phyloP scores from a whole-genome alignment of 2,329 filamentous ascomycete species.

The Pseudogymnoascus sp. region DNA sequence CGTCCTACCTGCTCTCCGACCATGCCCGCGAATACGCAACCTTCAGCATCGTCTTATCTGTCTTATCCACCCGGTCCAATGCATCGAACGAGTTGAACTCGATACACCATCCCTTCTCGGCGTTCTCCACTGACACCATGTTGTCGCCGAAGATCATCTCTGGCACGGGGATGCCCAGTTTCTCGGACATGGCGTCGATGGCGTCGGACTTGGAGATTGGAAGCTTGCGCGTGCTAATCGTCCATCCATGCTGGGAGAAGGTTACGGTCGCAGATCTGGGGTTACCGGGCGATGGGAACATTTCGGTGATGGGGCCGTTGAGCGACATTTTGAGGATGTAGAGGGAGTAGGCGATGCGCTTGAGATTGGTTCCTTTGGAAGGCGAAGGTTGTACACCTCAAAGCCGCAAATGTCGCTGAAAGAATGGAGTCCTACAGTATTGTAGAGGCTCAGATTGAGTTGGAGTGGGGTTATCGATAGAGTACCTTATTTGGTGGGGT shows the following conservation, averaged over 20 bases:
- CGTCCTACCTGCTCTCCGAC: conserved; percentile 42
- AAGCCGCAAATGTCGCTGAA: neutral
- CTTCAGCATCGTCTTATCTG: conserved; percentile 79
- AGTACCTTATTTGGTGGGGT: conserved; percentile 8
- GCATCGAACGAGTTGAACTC: conserved; percentile 80
- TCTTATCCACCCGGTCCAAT: conserved; percentile 88
- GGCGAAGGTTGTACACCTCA: neutral
- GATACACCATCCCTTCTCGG: conserved; percentile 66
- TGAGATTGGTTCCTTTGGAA: neutral
- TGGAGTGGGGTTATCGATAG: conserved; percentile 5
- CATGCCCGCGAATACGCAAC: conserved; percentile 89
- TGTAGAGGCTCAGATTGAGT: neutral
- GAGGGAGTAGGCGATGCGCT: neutral
- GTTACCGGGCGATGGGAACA: conserved; percentile 44
- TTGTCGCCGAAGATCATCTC: conserved; percentile 99
- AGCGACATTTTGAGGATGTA: conserved; percentile 23
- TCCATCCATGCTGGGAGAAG: conserved; percentile 57
- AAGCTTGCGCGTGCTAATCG: conserved; percentile 74
- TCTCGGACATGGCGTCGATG: conserved; percentile 74
- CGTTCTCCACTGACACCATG: conserved; percentile 64
- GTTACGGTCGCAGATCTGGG: conserved; percentile 46
- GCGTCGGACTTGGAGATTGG: conserved; percentile 88
- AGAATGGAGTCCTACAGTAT: neutral
- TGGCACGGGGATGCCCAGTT: conserved; percentile 76
- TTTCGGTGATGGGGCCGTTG: conserved; percentile 36